These are phyloP conservation scores for Raphanus raphanistrum DNA, from an alignment of 345 rosid genomes.

Conservation along the genomic window DNA sequence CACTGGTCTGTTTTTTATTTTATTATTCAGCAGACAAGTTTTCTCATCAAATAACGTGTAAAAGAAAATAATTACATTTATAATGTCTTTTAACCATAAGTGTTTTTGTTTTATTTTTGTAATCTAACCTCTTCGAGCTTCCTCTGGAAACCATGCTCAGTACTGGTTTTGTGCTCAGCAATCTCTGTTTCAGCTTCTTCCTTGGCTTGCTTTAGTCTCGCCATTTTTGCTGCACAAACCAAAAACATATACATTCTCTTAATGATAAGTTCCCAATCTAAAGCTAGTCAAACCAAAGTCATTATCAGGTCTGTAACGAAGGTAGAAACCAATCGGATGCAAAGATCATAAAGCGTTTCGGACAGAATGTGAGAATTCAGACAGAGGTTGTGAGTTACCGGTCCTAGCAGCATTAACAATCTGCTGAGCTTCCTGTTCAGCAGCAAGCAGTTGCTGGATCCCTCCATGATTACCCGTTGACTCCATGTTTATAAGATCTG, in stretches of 20 bases:
- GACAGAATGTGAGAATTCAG: neutral
- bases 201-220: conserved; percentile 83
- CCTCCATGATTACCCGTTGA: conserved; percentile 65
- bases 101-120: no score
- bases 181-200: conserved; percentile 82
- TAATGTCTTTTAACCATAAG: neutral
- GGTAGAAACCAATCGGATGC: neutral
- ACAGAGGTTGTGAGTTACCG: conserved; percentile 33
- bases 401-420: conserved; percentile 70
- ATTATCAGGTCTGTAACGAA: neutral
- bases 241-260: conserved; percentile 4
- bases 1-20: conserved; percentile 57
- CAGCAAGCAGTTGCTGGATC: conserved; percentile 86
- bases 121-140: conserved; percentile 63
- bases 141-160: conserved; percentile 70
- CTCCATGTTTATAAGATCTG: conserved; percentile 43
- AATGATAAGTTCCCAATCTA: neutral
- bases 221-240: conserved; percentile 58
- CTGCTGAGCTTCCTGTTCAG: conserved; percentile 88
- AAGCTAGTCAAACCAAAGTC: neutral
- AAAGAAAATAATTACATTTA: neutral
- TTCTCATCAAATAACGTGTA: conserved; percentile 6
- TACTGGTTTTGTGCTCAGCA: conserved; percentile 62
- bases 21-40: neutral
- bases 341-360: neutral